Percentiles rank a stretch among this genome's conserved stretches.
phyloP scores from a whole-genome alignment of 1,139 yeast genomes.

The Lodderomyces jiufengensis region DNA sequence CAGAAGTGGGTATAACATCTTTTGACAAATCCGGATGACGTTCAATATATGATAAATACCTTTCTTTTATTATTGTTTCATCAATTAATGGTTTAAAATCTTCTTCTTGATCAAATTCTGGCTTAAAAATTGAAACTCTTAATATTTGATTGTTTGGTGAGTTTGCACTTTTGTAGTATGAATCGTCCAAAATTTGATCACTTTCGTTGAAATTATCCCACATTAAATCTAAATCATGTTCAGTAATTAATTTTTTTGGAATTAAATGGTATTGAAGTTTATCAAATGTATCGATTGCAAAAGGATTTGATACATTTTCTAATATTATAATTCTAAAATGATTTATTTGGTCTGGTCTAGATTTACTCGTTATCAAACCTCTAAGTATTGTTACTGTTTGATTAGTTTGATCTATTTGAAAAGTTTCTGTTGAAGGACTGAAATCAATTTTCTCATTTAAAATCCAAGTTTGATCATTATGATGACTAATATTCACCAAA shows the following conservation, averaged over 20 bases:
- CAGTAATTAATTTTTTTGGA: slow-evolving; percentile 22
- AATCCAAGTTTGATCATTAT: slow-evolving; percentile 21
- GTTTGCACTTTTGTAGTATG: slow-evolving; percentile 28
- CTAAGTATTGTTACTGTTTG: slow-evolving; percentile 28
- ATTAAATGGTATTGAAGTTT: slow-evolving; percentile 39
- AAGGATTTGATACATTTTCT: slow-evolving; percentile 25
- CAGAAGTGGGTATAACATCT: slow-evolving; percentile 43
- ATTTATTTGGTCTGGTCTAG: slow-evolving; percentile 5
- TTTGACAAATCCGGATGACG: slow-evolving; percentile 26
- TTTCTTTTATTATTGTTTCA: slow-evolving; percentile 21
- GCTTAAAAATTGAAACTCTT: slow-evolving; percentile 29
- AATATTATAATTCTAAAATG: slow-evolving; percentile 35
- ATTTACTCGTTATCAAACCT: slow-evolving; percentile 27
- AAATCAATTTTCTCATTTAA: slow-evolving; percentile 33
- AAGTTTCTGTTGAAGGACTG: slow-evolving; percentile 28
- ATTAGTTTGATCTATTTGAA: slow-evolving; percentile 17
- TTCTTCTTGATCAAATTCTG: slow-evolving; percentile 26
- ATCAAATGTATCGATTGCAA: slow-evolving; percentile 16
- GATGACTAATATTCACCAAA: slow-evolving; percentile 10
- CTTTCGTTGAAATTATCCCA: slow-evolving; percentile 12
- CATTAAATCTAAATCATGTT: slow-evolving; percentile 23
- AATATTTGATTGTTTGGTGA: slow-evolving; percentile 27
- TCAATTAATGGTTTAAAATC: slow-evolving; percentile 27
- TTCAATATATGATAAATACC: slow-evolving; percentile 32
- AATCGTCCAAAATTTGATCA: slow-evolving; percentile 31